Evolutionary conservation across 306 rosid genomes (phyloP).

Genomic region (Vigna hirtella): DNA sequence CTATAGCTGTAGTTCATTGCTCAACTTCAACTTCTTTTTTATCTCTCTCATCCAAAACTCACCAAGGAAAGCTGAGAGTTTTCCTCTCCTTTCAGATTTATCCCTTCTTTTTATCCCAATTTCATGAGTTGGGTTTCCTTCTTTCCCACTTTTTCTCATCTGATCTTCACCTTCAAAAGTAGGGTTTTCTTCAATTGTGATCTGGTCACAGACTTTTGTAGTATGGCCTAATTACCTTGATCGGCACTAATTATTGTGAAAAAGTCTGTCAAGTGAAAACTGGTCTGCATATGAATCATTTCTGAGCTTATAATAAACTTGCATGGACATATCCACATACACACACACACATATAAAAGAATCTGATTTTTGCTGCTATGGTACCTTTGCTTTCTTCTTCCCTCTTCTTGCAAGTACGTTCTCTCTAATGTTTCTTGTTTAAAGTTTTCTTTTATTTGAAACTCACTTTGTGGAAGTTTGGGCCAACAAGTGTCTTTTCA

Average conservation of each 20-base stretch:
- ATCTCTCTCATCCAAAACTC: constrained; percentile 7
- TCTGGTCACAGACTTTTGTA: constrained; percentile 23
- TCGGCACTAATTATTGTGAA: constrained; percentile 22
- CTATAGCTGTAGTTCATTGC: not conserved
- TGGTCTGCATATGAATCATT: not conserved
- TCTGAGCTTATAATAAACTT: constrained; percentile 24
- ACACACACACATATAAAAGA: not conserved
- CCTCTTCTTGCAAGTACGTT: not conserved
- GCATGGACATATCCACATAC: not conserved
- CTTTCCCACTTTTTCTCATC: constrained; percentile 2
- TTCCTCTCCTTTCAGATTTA: not conserved
- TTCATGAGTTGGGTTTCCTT: constrained; percentile 11
- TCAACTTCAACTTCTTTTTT: constrained; percentile 27
- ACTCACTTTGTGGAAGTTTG: constrained; percentile 38
- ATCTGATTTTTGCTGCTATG: constrained; percentile 34
- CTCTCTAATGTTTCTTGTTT: constrained; percentile 28
- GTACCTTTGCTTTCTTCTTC: not conserved
- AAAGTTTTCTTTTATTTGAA: constrained; percentile 26
- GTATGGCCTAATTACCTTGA: not conserved
- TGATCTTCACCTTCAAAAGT: constrained; percentile 30
- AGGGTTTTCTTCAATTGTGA: constrained; percentile 47
- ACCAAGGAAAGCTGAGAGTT: not conserved
- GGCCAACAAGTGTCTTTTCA: constrained; percentile 14
- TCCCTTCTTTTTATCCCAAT: not conserved
- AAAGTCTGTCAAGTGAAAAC: constrained; percentile 20